These are phyloP conservation scores for Sapria himalayana DNA, from an alignment of 345 rosid genomes.

Conservation along the genomic window DNA sequence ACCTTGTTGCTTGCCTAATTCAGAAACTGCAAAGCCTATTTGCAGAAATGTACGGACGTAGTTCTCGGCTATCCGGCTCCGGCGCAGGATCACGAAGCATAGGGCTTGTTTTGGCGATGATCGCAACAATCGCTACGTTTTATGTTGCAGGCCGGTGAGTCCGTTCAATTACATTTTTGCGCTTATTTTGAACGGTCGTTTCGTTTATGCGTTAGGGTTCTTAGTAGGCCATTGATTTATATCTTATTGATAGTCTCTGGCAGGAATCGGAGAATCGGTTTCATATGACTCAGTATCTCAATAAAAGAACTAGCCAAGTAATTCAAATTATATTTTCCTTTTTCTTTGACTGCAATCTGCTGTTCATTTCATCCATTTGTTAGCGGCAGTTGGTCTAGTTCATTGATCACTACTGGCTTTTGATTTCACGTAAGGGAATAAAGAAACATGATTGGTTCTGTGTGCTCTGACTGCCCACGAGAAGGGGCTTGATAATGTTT, in stretches of 20 bases:
- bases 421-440: background rate
- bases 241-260: constrained; percentile 37
- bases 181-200: background rate
- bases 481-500: background rate
- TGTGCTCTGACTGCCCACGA: no score
- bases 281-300: constrained; percentile 52
- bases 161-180: background rate
- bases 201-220: background rate
- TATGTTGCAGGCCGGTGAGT: constrained; percentile 69
- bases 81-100: no score
- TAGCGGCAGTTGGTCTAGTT: background rate
- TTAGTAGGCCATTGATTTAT: background rate
- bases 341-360: background rate
- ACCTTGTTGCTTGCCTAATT: no score
- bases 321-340: constrained; percentile 1
- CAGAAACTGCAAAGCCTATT: no score
- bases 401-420: background rate
- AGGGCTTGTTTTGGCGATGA: no score
- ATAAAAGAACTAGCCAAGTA: constrained; percentile 57
- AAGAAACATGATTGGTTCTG: background rate
- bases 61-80: no score
- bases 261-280: constrained; percentile 74
- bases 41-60: no score
- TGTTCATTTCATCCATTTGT: background rate
- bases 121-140: constrained; percentile 43